Percentiles rank a stretch among this genome's conserved stretches.
These are phyloP conservation scores for Trichothecium sympodiale DNA, from an alignment of 2,329 filamentous ascomycete genomes.

Conservation along the genomic window DNA sequence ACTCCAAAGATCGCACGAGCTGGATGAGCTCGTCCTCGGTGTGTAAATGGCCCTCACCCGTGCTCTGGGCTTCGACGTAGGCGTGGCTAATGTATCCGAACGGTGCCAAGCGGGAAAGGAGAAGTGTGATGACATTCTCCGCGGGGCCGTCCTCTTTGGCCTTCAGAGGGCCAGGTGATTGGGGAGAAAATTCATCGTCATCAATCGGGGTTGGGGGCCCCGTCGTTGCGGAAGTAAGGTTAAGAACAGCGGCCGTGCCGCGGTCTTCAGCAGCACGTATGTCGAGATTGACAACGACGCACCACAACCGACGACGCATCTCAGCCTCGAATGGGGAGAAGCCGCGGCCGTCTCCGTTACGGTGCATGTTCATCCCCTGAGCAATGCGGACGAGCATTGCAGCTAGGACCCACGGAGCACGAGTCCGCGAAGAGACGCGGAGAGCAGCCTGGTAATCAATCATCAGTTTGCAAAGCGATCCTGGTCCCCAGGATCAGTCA, in stretches of 20 bases:
- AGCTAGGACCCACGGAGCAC: conserved; percentile 29
- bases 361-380: conserved; percentile 29
- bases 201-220: conserved; percentile 39
- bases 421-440: conserved; percentile 23
- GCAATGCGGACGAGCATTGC: conserved; percentile 30
- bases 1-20: conserved; percentile 26
- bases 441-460: conserved; percentile 20
- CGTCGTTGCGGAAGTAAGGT: conserved; percentile 32
- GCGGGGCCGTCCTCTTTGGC: conserved; percentile 23
- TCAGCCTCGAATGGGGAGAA: conserved; percentile 42
- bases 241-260: conserved; percentile 33
- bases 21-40: conserved; percentile 28
- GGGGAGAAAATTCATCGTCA: conserved; percentile 36
- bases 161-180: conserved; percentile 19
- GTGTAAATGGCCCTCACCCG: conserved; percentile 9
- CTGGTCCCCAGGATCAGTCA: background rate
- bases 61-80: conserved; percentile 9
- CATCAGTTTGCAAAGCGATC: background rate
- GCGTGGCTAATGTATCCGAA: conserved; percentile 26
- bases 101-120: conserved; percentile 27
- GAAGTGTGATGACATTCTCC: conserved; percentile 28
- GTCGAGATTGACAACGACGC: conserved; percentile 52
- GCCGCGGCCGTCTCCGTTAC: conserved; percentile 24
- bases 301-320: conserved; percentile 50
- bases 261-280: conserved; percentile 42